Base-by-base conservation (phyloP, 768 basidiomycete species). In the Fomitopsis serialis region DNA sequence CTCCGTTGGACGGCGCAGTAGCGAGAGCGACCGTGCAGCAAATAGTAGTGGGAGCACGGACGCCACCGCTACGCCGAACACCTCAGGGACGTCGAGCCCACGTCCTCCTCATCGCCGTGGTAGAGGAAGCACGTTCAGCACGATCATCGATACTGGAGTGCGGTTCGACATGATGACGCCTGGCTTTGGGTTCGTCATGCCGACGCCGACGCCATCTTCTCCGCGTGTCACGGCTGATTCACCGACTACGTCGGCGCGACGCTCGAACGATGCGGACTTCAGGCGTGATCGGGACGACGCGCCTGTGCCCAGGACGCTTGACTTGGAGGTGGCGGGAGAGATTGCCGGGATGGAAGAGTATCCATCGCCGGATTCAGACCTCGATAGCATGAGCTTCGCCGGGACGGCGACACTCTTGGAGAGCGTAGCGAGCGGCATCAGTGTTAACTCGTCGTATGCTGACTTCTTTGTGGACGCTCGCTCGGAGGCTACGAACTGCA, bases 331-430 rank as follows among this genome's bases (percentile, higher is more conserved):
- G 3, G 25, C 47, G 5, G 23, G 45, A n/a, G 24, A 40, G 12
- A 13, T 50, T 15, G 55, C 51, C 43, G 57, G 51, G 3, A 49
- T 55, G 17, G 54, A 61, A 36, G 57, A 61, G 19, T 57, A 49
- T 22, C 48, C 49, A 7, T 27, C 45, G 7, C 54, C 56, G 0
- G 61, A 64, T 19, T 54, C 62, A 10, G 61, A 60, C n/a, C 45
- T 64, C 1, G 63, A 66, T 25, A 61, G 57, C 44, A 66, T 66
- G 61, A 64, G 63, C 50, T 66, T 66, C 42, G 65, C 65, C 10
- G 54, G 55, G 13, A 64, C 55, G 8, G 19, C 42, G 24, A 42
- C 19, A 25, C 10, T 29, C n/a, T 36, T 25, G 11, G 50, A 51
- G n/a, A 40, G 48, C 32, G 19, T 22, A 9, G 24, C 3, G 22